Base-by-base conservation (phyloP, 225 moss, liverwort and hornwort species). In the Polytrichum formosum region DNA sequence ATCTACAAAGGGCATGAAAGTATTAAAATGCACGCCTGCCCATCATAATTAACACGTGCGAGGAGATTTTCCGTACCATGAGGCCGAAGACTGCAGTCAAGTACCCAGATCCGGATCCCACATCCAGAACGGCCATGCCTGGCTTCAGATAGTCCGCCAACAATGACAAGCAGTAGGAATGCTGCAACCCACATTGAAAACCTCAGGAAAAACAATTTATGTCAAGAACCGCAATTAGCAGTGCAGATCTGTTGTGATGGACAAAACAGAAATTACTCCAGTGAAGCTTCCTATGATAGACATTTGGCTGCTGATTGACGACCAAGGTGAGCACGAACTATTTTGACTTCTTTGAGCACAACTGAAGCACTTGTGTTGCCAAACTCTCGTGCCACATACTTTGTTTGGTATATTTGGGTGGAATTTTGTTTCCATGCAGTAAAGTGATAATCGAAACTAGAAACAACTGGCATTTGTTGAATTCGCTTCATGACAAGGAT, bases 101-200 rank as follows among this genome's bases (percentile, higher is more conserved):
- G 66, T 97, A 97, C 21, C 97, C 97, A 26, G 97, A 97, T 62
- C 97, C 94, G 65, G 96, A 93, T 5, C 96, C 93, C 58, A 93
- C 93, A 67, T 93, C 93, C 21, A 93, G 82, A 27, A 96, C 96
- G 64, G 87, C 85, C 84, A 90, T 91, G 21, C 97, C 94, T 18
- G 92, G 91, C 81, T 94, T 94, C 75, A 92, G 70, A 70, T 87
- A 83, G 72, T 91, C 87, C 55, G 94, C 92, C 72, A 98, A 80
- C 66, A 94, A 73, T 5, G 97, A 92, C 71, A 98, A 85, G 70
- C 97, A 98, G 72, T 91, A 94, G 6, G 91, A 92, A 81, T 98
- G 97, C 97, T 87, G 81, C 65, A 35, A 22, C 60, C 7, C 58
- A 58, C 46, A 46, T 13, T 58, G 58, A 58, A 58, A 20, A 58